These are phyloP conservation scores for Calonectria ilicicola DNA, from an alignment of 2,329 filamentous ascomycete genomes.

Conservation along the genomic window DNA sequence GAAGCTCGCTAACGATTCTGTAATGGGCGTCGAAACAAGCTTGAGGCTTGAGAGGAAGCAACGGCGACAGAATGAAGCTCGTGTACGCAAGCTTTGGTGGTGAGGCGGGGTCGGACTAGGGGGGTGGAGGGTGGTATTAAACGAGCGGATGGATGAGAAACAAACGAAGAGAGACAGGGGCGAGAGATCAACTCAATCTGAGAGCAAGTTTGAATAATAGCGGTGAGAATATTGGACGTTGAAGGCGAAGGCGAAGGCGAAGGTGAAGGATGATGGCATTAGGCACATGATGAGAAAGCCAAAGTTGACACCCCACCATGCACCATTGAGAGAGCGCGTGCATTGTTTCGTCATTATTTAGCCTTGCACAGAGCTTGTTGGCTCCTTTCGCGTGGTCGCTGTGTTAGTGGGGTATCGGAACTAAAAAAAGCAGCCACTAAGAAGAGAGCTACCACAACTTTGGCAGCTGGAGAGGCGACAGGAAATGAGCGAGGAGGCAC, in stretches of 20 bases:
- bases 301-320: slow-evolving; percentile 9
- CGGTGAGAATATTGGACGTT: background rate
- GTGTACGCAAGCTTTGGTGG: background rate
- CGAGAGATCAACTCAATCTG: background rate
- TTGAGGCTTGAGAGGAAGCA: background rate
- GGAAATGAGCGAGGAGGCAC: background rate
- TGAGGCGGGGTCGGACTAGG: background rate
- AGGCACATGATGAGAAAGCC: background rate
- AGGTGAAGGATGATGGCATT: slow-evolving; percentile 7
- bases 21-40: too few relatives aligned
- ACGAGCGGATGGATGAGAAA: background rate
- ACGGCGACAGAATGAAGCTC: background rate
- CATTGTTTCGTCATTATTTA: slow-evolving; percentile 19
- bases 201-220: background rate
- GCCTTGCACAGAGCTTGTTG: slow-evolving; percentile 21
- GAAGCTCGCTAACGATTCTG: too few relatives aligned
- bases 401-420: background rate
- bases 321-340: background rate
- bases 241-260: slow-evolving; percentile 1
- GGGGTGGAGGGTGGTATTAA: background rate
- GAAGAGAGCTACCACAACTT: background rate
- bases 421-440: slow-evolving; percentile 10
- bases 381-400: background rate
- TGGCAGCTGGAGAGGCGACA: background rate
- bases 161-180: background rate